Percentiles rank a stretch among this genome's conserved stretches.
These are phyloP conservation scores for Cutaneotrichosporon sp. DNA, from an alignment of 1,284 basidiomycete species.

Conservation along the genomic window DNA sequence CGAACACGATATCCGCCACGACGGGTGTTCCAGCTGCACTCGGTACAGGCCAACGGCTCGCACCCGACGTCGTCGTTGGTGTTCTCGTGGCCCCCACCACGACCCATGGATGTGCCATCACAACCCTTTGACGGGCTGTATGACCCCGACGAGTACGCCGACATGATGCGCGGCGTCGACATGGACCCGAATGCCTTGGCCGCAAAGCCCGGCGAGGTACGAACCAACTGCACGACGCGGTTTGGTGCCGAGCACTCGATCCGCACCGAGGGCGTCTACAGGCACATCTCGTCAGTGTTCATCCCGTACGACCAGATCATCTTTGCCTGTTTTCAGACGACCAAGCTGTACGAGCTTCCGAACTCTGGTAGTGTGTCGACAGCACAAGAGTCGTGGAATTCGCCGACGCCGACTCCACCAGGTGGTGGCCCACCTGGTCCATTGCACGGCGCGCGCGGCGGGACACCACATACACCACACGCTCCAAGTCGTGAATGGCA, in stretches of 20 bases:
- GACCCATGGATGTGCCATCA: slow-evolving; percentile 21
- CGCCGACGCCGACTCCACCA: not conserved
- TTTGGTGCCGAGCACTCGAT: slow-evolving; percentile 75
- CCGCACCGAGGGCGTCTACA: slow-evolving; percentile 54
- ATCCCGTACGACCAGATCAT: slow-evolving; percentile 77
- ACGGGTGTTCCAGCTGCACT: slow-evolving; percentile 47
- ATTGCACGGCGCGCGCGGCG: no score
- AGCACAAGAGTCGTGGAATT: not conserved
- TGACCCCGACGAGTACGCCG: slow-evolving; percentile 72
- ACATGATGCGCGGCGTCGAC: slow-evolving; percentile 71
- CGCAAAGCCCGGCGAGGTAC: slow-evolving; percentile 57
- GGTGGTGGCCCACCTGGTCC: not conserved
- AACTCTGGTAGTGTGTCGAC: not conserved
- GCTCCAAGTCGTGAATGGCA: not conserved
- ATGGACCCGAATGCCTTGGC: slow-evolving; percentile 54
- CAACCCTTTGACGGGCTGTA: slow-evolving; percentile 56
- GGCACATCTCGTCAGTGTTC: slow-evolving; percentile 78
- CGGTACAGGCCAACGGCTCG: slow-evolving; percentile 6
- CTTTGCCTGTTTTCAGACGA: slow-evolving; percentile 50
- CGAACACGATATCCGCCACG: slow-evolving; percentile 33
- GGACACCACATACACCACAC: not conserved
- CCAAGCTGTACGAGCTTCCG: slow-evolving; percentile 54
- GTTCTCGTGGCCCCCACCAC: slow-evolving; percentile 74
- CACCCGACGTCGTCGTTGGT: slow-evolving; percentile 50
- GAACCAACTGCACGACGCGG: slow-evolving; percentile 88